These are phyloP conservation scores for Gryganskiella cystojenkinii DNA, from an alignment of 192 early-diverging fungal genomes.

Conservation along the genomic window DNA sequence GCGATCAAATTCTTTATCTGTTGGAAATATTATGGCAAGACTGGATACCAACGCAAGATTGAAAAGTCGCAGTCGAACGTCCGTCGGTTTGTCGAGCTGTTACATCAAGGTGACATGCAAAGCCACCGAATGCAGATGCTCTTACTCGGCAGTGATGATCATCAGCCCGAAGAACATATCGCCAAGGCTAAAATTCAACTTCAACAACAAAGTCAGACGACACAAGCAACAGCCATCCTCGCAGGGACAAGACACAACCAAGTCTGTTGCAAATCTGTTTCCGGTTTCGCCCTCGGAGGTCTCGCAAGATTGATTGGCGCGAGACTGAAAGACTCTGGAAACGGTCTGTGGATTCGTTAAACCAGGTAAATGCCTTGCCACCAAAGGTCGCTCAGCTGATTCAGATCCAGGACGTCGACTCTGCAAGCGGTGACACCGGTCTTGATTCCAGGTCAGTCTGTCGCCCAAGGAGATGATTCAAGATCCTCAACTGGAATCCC, in stretches of 20 bases:
- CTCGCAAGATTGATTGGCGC: constrained; percentile 23
- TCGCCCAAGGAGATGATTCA: too few species aligned
- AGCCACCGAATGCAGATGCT: constrained; percentile 59
- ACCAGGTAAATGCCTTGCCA: too few species aligned
- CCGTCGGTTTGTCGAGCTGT: constrained; percentile 52
- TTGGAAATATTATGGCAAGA: constrained; percentile 80
- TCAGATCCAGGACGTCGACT: too few species aligned
- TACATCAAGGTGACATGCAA: constrained; percentile 30
- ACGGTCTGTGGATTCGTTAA: constrained; percentile 4
- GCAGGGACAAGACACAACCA: constrained; percentile 39
- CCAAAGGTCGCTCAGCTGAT: too few species aligned
- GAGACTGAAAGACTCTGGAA: constrained; percentile 21
- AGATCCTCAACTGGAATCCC: too few species aligned
- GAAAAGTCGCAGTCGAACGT: constrained; percentile 67
- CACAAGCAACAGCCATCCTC: too few species aligned
- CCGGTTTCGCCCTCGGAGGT: constrained; percentile 72
- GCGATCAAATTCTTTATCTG: constrained; percentile 82
- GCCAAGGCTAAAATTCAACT: too few species aligned
- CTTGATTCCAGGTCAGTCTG: too few species aligned
- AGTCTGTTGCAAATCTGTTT: constrained; percentile 73
- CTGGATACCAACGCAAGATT: constrained; percentile 67
- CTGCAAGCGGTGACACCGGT: too few species aligned
- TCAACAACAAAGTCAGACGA: too few species aligned
- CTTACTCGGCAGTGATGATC: constrained; percentile 15
- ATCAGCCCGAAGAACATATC: background rate